These are phyloP conservation scores for Fraxinus anomala DNA, from an alignment of 257 asterid genomes.

Conservation along the genomic window DNA sequence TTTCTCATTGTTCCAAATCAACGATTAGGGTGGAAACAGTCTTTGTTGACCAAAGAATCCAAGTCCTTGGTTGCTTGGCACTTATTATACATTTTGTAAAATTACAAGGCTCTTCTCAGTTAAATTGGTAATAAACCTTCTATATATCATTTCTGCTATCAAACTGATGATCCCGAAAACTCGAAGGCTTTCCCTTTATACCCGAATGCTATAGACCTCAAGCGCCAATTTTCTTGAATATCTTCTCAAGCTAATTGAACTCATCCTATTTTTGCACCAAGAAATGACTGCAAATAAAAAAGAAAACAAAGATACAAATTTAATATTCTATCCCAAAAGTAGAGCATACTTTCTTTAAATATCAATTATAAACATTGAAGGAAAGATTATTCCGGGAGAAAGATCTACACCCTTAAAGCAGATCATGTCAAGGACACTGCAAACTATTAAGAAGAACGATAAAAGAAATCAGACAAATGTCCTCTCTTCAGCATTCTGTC, in stretches of 20 bases:
- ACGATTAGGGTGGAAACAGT: conserved; percentile 18
- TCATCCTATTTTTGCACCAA: conserved; percentile 65
- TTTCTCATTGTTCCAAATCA: conserved; percentile 21
- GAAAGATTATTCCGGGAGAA: not conserved
- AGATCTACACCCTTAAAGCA: conserved; percentile 8
- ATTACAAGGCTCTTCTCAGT: conserved; percentile 40
- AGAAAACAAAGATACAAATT: not conserved
- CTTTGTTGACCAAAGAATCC: conserved; percentile 26
- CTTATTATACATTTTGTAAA: conserved; percentile 26
- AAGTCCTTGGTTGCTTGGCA: conserved; percentile 28
- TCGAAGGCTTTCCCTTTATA: conserved; percentile 5
- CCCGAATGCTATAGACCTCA: conserved; percentile 4
- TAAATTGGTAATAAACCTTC: conserved; percentile 24
- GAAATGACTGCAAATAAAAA: conserved; percentile 60
- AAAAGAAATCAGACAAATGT: not conserved
- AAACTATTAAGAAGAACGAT: not conserved
- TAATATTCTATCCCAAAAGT: conserved; percentile 6
- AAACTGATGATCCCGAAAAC: conserved; percentile 20
- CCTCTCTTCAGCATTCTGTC: not conserved
- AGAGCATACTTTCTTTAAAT: not conserved
- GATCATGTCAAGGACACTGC: not conserved
- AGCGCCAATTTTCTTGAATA: conserved; percentile 9
- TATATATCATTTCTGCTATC: conserved; percentile 21
- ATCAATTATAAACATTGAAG: too few species aligned
- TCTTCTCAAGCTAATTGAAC: conserved; percentile 25